Conservation (phyloP, 805 yeast species). For the Wickerhamomyces ciferrii region DNA sequence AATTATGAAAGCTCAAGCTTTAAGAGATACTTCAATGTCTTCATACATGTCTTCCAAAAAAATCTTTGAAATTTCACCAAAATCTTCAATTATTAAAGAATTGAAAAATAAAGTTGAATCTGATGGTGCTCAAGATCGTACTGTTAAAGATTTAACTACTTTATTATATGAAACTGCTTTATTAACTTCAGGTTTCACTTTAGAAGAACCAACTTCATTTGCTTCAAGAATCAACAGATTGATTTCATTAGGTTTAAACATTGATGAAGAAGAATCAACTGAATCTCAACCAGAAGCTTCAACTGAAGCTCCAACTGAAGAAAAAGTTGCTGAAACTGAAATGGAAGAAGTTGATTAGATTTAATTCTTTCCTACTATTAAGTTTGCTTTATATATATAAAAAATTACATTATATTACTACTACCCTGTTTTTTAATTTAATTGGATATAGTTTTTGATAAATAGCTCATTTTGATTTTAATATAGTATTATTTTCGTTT, state of each 20-base stretch:
- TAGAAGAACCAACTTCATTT: slow-evolving; percentile 97
- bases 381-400: background rate
- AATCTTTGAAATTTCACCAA: slow-evolving; percentile 98
- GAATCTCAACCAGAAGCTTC: slow-evolving; percentile 35
- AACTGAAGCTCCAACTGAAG: slow-evolving; percentile 52
- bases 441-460: background rate
- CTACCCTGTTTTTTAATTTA: background rate
- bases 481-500: background rate
- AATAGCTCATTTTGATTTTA: background rate
- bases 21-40: slow-evolving; percentile 98
- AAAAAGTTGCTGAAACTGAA: slow-evolving; percentile 81
- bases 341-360: slow-evolving; percentile 98
- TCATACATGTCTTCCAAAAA: slow-evolving; percentile 99
- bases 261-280: slow-evolving; percentile 77
- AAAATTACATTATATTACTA: background rate
- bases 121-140: slow-evolving; percentile 97
- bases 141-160: slow-evolving; percentile 96
- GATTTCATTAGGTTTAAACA: slow-evolving; percentile 96
- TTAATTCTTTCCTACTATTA: background rate
- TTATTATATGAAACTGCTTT: slow-evolving; percentile 96
- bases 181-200: slow-evolving; percentile 97
- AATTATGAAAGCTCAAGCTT: slow-evolving; percentile 99
- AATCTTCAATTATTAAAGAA: slow-evolving; percentile 91
- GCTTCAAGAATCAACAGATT: slow-evolving; percentile 98
- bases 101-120: slow-evolving; percentile 94